Percentiles rank a stretch among this genome's conserved stretches.
These are phyloP conservation scores for Gymnopus androsaceus DNA, from an alignment of 1,284 basidiomycete genomes.

Conservation along the genomic window DNA sequence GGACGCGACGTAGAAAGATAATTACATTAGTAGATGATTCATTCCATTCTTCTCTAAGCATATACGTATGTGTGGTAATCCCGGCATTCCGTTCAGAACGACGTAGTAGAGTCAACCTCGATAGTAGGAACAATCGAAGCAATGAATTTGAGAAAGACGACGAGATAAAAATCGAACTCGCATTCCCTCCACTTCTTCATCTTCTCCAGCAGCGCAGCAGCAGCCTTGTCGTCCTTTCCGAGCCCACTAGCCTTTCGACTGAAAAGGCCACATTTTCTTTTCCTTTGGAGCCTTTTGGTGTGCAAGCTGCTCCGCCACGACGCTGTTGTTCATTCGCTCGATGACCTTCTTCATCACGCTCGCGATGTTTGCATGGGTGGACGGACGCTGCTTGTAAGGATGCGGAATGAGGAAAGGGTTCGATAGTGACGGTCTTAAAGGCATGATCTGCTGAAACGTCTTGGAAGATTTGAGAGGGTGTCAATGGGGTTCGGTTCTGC, in stretches of 20 bases:
- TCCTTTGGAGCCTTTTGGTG: slow-evolving; percentile 55
- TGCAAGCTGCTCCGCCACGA: slow-evolving; percentile 75
- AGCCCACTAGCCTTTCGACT: slow-evolving; percentile 66
- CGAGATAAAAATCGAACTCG: slow-evolving; percentile 93
- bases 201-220: slow-evolving; percentile 47
- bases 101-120: slow-evolving; percentile 89
- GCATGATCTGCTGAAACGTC: slow-evolving; percentile 98
- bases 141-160: slow-evolving; percentile 97
- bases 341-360: slow-evolving; percentile 99
- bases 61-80: slow-evolving; percentile 4
- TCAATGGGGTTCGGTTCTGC: slow-evolving; percentile 85
- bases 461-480: slow-evolving; percentile 92
- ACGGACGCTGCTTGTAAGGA: slow-evolving; percentile 88
- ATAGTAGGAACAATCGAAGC: slow-evolving; percentile 93
- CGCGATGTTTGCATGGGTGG: slow-evolving; percentile 98
- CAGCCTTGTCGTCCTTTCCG: slow-evolving; percentile 52
- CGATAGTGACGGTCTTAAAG: slow-evolving; percentile 98
- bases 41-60: neutral
- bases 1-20: too few relatives aligned
- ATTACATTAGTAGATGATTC: slow-evolving; percentile 4
- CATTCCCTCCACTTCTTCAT: slow-evolving; percentile 82
- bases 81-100: slow-evolving; percentile 53
- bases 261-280: slow-evolving; percentile 83
- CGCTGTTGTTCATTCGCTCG: slow-evolving; percentile 93
- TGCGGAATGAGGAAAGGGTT: slow-evolving; percentile 91